A percentile compares a stretch with the other conserved stretches of the same genome.
Evolutionary conservation across 352 stramenopile species (phyloP).

Genomic region (Pythium utonaiense): DNA sequence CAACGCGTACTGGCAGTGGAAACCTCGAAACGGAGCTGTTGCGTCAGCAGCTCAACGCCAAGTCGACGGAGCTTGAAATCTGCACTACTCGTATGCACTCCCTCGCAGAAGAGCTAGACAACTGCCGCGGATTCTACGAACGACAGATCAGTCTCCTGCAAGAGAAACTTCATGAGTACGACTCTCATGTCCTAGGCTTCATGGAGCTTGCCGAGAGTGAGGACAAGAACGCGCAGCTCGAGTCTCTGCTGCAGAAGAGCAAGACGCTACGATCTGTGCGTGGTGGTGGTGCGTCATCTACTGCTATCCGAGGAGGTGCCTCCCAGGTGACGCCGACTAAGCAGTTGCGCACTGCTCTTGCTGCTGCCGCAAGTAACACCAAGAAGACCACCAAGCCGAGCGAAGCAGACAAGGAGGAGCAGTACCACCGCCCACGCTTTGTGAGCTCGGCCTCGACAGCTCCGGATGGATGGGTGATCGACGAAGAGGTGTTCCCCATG

Average conservation of each 20-base stretch:
- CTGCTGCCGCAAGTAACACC: conserved; percentile 3
- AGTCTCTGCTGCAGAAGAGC: conserved; percentile 46
- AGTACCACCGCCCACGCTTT: conserved; percentile 10
- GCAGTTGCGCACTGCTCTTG: conserved; percentile 13
- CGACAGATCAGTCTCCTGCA: conserved; percentile 39
- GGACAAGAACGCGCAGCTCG: conserved; percentile 38
- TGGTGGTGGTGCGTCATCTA: conserved; percentile 29
- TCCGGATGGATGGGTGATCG: conserved; percentile 46
- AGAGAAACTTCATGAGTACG: conserved; percentile 47
- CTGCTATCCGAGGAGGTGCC: background rate
- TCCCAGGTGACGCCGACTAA: conserved; percentile 14
- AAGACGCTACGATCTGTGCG: conserved; percentile 63
- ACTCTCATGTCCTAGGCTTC: conserved; percentile 40
- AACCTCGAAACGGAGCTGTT: conserved; percentile 44
- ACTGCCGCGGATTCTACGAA: conserved; percentile 56
- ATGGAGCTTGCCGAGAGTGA: conserved; percentile 44
- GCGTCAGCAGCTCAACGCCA: conserved; percentile 47
- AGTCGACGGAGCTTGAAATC: conserved; percentile 42
- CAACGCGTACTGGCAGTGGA: conserved; percentile 1
- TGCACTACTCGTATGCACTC: conserved; percentile 40
- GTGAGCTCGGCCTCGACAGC: conserved; percentile 30
- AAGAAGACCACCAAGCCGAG: conserved; percentile 6
- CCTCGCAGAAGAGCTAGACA: conserved; percentile 42
- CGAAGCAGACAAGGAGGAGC: conserved; percentile 2
- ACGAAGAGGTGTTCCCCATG: conserved; percentile 62